A percentile compares a stretch with the other conserved stretches of the same genome.
Conservation (phyloP, 2,329 filamentous ascomycete genomes). For the Fusarium udum region DNA sequence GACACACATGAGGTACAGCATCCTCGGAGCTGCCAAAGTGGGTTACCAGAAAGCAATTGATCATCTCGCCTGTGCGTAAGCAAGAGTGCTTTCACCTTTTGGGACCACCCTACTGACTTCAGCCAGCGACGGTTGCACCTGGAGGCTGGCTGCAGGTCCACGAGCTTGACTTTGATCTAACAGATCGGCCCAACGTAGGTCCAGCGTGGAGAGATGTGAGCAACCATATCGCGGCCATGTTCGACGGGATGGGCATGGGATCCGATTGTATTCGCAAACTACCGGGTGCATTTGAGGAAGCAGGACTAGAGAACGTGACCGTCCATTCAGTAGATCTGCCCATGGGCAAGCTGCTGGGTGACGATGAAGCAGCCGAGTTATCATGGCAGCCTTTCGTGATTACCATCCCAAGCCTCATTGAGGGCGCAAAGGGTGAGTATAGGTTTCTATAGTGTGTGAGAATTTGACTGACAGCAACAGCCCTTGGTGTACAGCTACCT, state of each 20-base stretch:
- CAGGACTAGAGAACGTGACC: background rate
- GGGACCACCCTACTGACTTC: rapidly evolving
- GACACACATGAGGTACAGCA: slow-evolving; percentile 13
- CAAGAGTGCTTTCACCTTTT: rapidly evolving
- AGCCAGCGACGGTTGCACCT: background rate
- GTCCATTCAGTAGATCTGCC: slow-evolving; percentile 1
- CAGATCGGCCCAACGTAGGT: background rate
- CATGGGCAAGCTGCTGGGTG: slow-evolving; percentile 6
- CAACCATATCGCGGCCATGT: background rate
- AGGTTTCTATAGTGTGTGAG: rapidly evolving
- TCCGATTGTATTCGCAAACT: background rate
- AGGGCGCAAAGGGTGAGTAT: slow-evolving; percentile 4
- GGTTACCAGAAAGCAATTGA: background rate
- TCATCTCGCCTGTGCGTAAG: background rate
- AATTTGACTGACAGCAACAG: background rate
- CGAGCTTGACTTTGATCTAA: slow-evolving; percentile 11
- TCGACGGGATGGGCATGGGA: slow-evolving; percentile 15
- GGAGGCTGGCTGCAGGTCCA: slow-evolving; percentile 21
- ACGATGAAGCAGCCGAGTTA: background rate
- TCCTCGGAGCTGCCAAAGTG: background rate
- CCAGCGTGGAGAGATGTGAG: slow-evolving; percentile 11
- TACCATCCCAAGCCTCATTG: slow-evolving; percentile 4
- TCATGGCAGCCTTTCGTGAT: slow-evolving; percentile 6
- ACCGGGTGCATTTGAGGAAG: background rate
- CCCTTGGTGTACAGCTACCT: background rate